Base-by-base conservation (phyloP, 2,329 filamentous ascomycete species). In the Aspergillus brunneoviolaceus region DNA sequence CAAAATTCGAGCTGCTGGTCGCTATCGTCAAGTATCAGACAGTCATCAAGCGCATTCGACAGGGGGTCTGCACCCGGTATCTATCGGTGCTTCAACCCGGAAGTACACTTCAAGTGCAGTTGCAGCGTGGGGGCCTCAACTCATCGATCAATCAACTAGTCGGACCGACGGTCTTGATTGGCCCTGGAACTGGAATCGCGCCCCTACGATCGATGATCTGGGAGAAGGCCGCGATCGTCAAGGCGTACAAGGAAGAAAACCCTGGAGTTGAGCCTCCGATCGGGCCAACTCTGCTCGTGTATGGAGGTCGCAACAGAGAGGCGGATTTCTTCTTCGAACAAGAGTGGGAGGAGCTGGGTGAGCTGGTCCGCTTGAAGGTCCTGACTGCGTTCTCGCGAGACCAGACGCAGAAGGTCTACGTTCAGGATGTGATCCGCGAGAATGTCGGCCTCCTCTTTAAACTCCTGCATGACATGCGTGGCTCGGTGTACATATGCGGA, bases 11-110 rank as follows among this genome's bases (percentile, higher is more conserved):
- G 57, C 81, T 97, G 3, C 79, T 96, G 3, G 85, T 93, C 48
- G 93, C 95, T 0, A 88, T 98, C 58, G 93, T 99, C 61, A 92
- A 94, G 72, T 98, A 96, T 75, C 87, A 88, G 63, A 96, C 93
- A 1, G 87, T 96, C 29, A 89, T 96, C 61, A 91, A 90, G 70
- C 89, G 90, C 63, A 88, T 90, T 3, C 85, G 95, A 19, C 85
- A 94, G 69, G 95, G 95, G 1, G 88, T 99, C 51, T 97, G 93
- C 75, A 96, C 95, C 5, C 85, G 91, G 25, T 98, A 97, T 72
- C 82, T 98, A 19, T 84, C 89, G 21, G 81, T 82, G 4, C 81
- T 98, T 0, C 74, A 76, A 4, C 77, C 80, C 0, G 84, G 83
- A 1, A 86, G 87, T 10, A 74, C 76, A 0, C 77, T 96, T 16